Base-by-base conservation (phyloP, 371 early-diverging fungal species). In the Blakeslea trispora region DNA sequence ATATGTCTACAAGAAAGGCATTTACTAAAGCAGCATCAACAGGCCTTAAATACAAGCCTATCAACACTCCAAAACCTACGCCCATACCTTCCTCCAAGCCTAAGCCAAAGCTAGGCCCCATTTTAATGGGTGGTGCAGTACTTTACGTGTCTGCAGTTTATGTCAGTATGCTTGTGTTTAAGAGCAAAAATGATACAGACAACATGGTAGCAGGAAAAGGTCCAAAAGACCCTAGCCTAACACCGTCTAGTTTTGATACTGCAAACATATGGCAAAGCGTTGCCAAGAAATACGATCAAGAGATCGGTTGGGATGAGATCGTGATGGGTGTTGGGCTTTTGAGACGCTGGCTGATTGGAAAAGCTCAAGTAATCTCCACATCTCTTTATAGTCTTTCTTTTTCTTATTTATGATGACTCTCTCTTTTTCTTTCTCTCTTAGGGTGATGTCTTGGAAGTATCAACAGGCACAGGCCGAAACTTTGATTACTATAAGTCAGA, bases 401-500 rank as follows among this genome's bases (percentile, higher is more conserved):
- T n/a, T n/a, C n/a, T n/a, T n/a, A n/a, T n/a, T n/a, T n/a, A n/a
- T n/a, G n/a, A n/a, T n/a, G n/a, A n/a, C n/a, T n/a, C n/a, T n/a
- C n/a, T n/a, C n/a, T n/a, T n/a, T n/a, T n/a, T n/a, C n/a, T n/a
- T n/a, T n/a, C n/a, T n/a, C n/a, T n/a, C n/a, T n/a, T 23, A 82
- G 80, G 87, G 87, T 10, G 70, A 81, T 60, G 80, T 81, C 2
- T 62, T 86, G 18, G 87, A 86, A 57, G 76, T 89, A 31, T 81
- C 86, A 1, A 76, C 83, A 5, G 91, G 91, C 7, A 91, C 91
- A 23, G 88, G 88, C 1, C 75, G 90, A 40, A 91, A 91, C 66
- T 69, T 86, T 53, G 64, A 57, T 9, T 85, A 81, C 67, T 91
- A 87, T 59, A 68, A 67, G 11, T 52, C 74, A 1, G 50, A 68